A percentile compares a stretch with the other conserved stretches of the same genome.
Conservation (phyloP, 768 basidiomycete species). For the Russula virescens region DNA sequence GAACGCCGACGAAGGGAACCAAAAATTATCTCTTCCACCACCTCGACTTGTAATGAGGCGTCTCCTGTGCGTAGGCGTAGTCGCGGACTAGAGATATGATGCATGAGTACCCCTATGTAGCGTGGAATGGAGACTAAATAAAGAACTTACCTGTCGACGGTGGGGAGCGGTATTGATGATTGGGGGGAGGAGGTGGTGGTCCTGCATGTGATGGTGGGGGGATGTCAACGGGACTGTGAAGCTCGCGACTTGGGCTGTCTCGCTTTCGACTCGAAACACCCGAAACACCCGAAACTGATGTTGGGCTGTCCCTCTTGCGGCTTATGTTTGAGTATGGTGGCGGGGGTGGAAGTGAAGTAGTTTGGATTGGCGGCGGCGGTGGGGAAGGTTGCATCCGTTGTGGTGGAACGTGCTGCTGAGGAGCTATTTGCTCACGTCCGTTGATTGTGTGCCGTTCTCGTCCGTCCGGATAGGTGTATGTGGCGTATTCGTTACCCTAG, state of each 20-base stretch:
- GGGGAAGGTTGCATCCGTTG: conserved; percentile 5
- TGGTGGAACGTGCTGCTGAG: conserved; percentile 1
- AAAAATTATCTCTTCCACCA: conserved; percentile 16
- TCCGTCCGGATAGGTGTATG: conserved; percentile 60
- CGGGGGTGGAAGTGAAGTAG: conserved; percentile 1
- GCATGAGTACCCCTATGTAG: conserved; percentile 7
- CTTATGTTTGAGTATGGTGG: not conserved
- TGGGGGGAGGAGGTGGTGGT: conserved; percentile 8
- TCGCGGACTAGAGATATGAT: conserved; percentile 2
- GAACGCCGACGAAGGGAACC: not conserved
- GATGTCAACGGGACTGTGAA: conserved; percentile 14
- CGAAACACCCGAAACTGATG: conserved; percentile 6
- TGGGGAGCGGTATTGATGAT: conserved; percentile 7
- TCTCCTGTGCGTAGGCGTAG: conserved; percentile 5
- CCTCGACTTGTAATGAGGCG: conserved; percentile 14
- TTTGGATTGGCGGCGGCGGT: conserved; percentile 15
- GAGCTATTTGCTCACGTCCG: conserved; percentile 43
- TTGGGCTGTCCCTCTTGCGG: conserved; percentile 16
- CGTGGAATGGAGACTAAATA: not conserved
- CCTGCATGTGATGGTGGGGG: conserved; percentile 9
- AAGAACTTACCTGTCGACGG: not conserved
- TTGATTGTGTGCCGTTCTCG: conserved; percentile 62
- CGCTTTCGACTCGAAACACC: conserved; percentile 14
- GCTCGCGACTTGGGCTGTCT: conserved; percentile 18
- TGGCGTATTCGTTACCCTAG: conserved; percentile 73